Evolutionary conservation across 345 rosid species (phyloP).

Genomic region (Populus davidiana): DNA sequence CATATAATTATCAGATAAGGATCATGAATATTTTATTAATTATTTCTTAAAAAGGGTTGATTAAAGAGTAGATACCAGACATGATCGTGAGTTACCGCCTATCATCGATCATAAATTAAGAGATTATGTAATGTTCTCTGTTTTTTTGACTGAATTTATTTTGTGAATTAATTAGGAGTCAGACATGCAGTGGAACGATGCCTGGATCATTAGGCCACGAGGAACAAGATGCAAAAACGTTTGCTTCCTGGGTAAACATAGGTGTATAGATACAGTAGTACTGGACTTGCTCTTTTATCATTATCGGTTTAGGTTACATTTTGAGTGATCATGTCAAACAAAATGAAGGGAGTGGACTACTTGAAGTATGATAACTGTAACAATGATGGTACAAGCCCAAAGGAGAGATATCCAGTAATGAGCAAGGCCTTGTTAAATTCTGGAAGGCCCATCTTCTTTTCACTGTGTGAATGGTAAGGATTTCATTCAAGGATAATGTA

Average conservation of each 20-base stretch:
- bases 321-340: too few species aligned
- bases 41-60: too few species aligned
- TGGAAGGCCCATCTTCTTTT: conserved; percentile 73
- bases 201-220: conserved; percentile 86
- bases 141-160: not conserved
- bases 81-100: too few species aligned
- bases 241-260: conserved; percentile 70
- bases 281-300: too few species aligned
- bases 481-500: too few species aligned
- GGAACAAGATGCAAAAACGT: conserved; percentile 80
- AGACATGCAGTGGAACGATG: conserved; percentile 75
- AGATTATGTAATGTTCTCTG: too few species aligned
- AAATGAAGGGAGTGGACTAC: conserved; percentile 72
- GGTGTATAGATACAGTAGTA: not conserved
- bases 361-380: conserved; percentile 89
- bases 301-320: too few species aligned
- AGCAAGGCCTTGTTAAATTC: conserved; percentile 71
- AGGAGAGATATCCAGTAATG: conserved; percentile 82
- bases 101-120: too few species aligned
- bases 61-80: too few species aligned
- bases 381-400: conserved; percentile 61
- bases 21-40: not conserved
- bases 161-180: conserved; percentile 37
- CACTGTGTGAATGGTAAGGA: conserved; percentile 81
- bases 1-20: not conserved